Base-by-base conservation (phyloP, 306 rosid species). In the Medicago ruthenica region DNA sequence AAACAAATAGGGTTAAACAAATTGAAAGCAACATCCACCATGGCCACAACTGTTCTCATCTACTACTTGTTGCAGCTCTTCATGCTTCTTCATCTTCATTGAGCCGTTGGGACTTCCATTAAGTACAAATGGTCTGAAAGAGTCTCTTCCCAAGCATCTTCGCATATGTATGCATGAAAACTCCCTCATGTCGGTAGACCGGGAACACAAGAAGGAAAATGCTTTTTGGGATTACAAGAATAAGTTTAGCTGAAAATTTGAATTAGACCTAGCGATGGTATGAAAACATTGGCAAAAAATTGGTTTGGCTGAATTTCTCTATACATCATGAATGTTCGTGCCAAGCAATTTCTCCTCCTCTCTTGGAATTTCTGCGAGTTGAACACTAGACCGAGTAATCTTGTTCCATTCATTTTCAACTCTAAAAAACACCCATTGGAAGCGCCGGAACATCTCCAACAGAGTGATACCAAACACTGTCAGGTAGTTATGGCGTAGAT, bases 371-470 rank as follows among this genome's bases (percentile, higher is more conserved):
- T 90, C 97, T 6, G 96, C 24, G 34, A 90, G 92, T 69, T 90
- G 98, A 78, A 83, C 67, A 71, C 85, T 79, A 0, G 93, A 80
- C n/a, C 90, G 87, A 14, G 88, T 90, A 67, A 83, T 89, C 89
- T 89, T 95, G 75, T 83, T 92, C 97, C 92, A 85, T 75, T 95
- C 98, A 0, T 95, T 95, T 84, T 95, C 99, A 1, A 95, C 99
- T 1, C 99, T 92, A 54, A 95, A 95, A 79, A 95, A 95, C 39
- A 87, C 81, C 99, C 99, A 95, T 18, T 95, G 99, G 80, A 95
- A 95, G 42, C 99, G 97, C 9, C 99, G 96, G 42, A 84, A 58
- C 74, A 95, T 95, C 92, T 92, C 99, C 79, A 92, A 34, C 68
- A 87, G 91, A 6, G 93, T 80, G 80, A 95, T 85, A 0, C 91